phyloP scores from a whole-genome alignment of 2,329 filamentous ascomycete genomes.

The Neoscytalidium dimidiatum region DNA sequence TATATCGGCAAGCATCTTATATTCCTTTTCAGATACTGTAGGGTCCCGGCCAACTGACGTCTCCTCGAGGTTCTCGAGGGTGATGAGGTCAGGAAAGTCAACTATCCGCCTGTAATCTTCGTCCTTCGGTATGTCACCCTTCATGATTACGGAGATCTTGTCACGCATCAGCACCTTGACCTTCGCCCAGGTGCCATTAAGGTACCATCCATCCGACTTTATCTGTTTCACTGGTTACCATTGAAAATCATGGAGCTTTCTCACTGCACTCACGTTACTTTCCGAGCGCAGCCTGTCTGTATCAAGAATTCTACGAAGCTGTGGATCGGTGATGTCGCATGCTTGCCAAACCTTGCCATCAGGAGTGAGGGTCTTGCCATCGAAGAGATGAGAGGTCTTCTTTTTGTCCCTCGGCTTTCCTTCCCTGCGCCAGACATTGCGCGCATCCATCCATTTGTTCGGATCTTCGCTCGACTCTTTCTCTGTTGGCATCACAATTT shows the following conservation, averaged over 20 bases:
- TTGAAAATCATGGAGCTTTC: conserved; percentile 43
- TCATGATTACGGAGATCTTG: conserved; percentile 68
- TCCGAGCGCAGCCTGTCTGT: conserved; percentile 53
- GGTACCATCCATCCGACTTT: conserved; percentile 74
- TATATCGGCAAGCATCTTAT: conserved; percentile 8
- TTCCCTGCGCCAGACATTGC: conserved; percentile 5
- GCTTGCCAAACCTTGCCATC: conserved; percentile 94
- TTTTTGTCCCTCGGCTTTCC: conserved; percentile 16
- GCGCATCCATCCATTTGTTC: conserved; percentile 26
- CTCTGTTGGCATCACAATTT: conserved; percentile 48
- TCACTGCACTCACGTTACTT: conserved; percentile 53
- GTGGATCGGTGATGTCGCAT: conserved; percentile 84
- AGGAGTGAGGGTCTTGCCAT: conserved; percentile 70
- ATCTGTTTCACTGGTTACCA: conserved; percentile 29
- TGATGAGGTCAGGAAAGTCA: conserved; percentile 39
- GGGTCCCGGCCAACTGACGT: conserved; percentile 24
- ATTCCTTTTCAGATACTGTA: background rate
- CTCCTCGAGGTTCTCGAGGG: conserved; percentile 24
- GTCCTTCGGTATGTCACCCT: conserved; percentile 34
- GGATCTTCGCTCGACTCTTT: conserved; percentile 17
- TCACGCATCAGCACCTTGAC: conserved; percentile 84
- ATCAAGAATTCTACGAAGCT: conserved; percentile 67
- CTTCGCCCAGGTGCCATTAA: conserved; percentile 78
- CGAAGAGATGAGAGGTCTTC: conserved; percentile 71
- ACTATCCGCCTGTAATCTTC: conserved; percentile 39